These are phyloP conservation scores for Spiraea crenata DNA, from an alignment of 331 rosid species.

Conservation along the genomic window DNA sequence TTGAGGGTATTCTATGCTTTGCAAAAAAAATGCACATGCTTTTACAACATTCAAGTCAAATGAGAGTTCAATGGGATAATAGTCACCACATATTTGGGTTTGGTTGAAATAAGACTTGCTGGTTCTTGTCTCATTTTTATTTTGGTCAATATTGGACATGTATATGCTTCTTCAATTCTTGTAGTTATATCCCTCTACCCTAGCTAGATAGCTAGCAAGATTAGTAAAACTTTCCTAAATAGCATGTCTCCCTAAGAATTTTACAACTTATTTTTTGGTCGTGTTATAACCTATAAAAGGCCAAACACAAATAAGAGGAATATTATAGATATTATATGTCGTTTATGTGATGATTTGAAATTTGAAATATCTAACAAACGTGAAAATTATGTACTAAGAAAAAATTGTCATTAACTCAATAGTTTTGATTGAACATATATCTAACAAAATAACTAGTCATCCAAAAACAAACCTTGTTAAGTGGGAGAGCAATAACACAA, in stretches of 20 bases:
- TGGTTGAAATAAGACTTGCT: conserved; percentile 52
- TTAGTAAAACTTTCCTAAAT: background rate
- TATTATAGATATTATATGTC: too few relatives aligned
- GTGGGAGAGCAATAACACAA: conserved; percentile 9
- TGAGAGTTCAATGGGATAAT: conserved; percentile 8
- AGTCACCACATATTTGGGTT: conserved; percentile 6
- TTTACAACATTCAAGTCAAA: conserved; percentile 42
- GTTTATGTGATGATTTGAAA: too few relatives aligned
- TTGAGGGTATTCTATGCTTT: background rate
- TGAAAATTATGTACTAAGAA: too few relatives aligned
- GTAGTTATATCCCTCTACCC: too few relatives aligned
- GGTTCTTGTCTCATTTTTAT: background rate
- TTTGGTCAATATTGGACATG: background rate
- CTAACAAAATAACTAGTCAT: too few relatives aligned
- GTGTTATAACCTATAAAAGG: too few relatives aligned
- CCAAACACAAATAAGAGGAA: too few relatives aligned
- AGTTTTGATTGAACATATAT: too few relatives aligned
- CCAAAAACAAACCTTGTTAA: background rate
- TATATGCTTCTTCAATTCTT: background rate
- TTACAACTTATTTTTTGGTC: too few relatives aligned
- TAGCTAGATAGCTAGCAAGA: background rate
- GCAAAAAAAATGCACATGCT: conserved; percentile 36
- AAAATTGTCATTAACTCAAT: too few relatives aligned
- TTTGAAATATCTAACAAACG: too few relatives aligned
- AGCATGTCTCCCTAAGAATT: too few relatives aligned